phyloP scores from a whole-genome alignment of 2,329 filamentous ascomycete genomes.

The Tolypocladium pustulatum region DNA sequence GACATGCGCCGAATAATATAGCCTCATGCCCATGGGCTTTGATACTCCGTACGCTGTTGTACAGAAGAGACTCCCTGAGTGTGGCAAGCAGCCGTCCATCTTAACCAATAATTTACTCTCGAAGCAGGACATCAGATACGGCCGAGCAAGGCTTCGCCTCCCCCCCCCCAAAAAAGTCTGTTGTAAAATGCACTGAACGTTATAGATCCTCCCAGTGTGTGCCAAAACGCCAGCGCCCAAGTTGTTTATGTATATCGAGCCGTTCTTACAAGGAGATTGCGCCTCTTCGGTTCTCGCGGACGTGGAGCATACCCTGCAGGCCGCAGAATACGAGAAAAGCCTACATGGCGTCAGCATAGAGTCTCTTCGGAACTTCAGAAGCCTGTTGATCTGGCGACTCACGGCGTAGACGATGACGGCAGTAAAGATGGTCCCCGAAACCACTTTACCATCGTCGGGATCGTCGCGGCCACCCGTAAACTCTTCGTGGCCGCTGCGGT shows the following conservation, averaged over 20 bases:
- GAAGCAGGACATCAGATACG: neutral
- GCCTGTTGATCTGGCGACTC: slow-evolving; percentile 30
- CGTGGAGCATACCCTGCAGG: slow-evolving; percentile 76
- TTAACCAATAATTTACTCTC: neutral
- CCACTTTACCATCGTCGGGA: slow-evolving; percentile 62
- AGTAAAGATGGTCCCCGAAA: slow-evolving; percentile 76
- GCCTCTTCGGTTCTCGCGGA: slow-evolving; percentile 71
- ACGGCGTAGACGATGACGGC: slow-evolving; percentile 85
- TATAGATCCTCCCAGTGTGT: neutral
- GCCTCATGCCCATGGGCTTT: neutral
- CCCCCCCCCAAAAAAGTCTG: no score
- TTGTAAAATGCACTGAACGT: neutral
- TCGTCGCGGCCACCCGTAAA: slow-evolving; percentile 68
- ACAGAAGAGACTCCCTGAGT: neutral
- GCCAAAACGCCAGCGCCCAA: slow-evolving; percentile 1
- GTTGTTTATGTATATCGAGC: neutral
- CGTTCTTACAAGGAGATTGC: slow-evolving; percentile 59
- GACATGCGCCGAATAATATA: neutral
- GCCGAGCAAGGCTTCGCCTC: neutral
- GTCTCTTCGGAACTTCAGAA: neutral
- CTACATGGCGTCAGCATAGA: slow-evolving; percentile 29
- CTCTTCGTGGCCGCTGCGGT: slow-evolving; percentile 69
- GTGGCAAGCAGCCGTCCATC: neutral
- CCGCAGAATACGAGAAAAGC: slow-evolving; percentile 87
- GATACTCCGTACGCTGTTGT: neutral